Evolutionary conservation across 2,329 filamentous ascomycete genomes (phyloP).

Genomic region (Neopestalotiopsis sp.): DNA sequence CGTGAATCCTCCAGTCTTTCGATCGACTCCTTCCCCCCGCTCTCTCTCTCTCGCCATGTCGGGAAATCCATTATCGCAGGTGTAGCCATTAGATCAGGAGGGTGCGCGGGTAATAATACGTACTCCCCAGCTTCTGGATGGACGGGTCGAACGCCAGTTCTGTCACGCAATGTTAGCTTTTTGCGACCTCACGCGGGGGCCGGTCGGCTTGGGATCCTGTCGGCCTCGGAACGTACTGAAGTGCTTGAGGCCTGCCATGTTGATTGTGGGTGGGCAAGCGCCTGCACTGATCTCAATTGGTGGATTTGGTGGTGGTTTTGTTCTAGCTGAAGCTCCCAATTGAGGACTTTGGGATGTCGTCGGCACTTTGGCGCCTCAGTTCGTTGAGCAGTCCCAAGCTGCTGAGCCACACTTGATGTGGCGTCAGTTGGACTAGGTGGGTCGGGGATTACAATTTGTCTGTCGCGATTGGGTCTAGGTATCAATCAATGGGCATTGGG

Average conservation of each 20-base stretch:
- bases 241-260: constrained; percentile 50
- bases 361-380: constrained; percentile 2
- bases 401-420: constrained; percentile 1
- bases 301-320: constrained; percentile 6
- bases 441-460: neutral
- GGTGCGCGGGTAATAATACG: constrained; percentile 27
- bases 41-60: too few species aligned
- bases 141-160: constrained; percentile 53
- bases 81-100: neutral
- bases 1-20: neutral
- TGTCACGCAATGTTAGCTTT: constrained; percentile 38
- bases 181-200: neutral
- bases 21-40: neutral
- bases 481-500: neutral
- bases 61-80: neutral
- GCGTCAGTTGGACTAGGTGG: neutral
- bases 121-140: constrained; percentile 51
- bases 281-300: constrained; percentile 23
- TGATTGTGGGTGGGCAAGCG: constrained; percentile 30
- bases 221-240: constrained; percentile 40
- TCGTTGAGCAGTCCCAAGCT: neutral
- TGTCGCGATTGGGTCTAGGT: neutral
- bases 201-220: constrained; percentile 16
- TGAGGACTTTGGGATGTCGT: constrained; percentile 15
- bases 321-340: neutral